These are phyloP conservation scores for Starmerella scarabaei DNA, from an alignment of 805 yeast genomes.

Conservation along the genomic window DNA sequence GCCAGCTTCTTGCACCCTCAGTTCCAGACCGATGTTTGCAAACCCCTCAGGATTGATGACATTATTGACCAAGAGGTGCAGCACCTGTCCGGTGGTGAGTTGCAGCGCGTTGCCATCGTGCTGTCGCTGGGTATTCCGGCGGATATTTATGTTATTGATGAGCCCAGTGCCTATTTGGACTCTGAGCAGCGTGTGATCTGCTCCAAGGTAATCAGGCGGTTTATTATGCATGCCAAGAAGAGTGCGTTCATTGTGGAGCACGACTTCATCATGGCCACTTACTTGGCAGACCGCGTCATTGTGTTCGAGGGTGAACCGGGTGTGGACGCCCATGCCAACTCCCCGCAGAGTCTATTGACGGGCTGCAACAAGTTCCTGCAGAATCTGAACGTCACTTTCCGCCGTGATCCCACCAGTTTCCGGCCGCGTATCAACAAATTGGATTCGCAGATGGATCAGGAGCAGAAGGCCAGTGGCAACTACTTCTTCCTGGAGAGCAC, in stretches of 20 bases:
- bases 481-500: conserved; percentile 84
- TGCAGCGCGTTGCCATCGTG: conserved; percentile 97
- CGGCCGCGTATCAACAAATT: conserved; percentile 97
- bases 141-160: conserved; percentile 93
- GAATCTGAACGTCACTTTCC: conserved; percentile 92
- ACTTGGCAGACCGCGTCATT: conserved; percentile 96
- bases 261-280: conserved; percentile 99
- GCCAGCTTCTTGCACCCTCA: conserved; percentile 90
- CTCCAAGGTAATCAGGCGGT: conserved; percentile 95
- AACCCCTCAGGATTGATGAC: conserved; percentile 86
- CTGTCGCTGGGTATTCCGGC: conserved; percentile 89
- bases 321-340: conserved; percentile 64
- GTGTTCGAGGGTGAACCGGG: conserved; percentile 96
- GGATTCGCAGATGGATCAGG: conserved; percentile 98
- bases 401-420: conserved; percentile 97
- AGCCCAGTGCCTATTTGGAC: conserved; percentile 97
- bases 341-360: conserved; percentile 86
- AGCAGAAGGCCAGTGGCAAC: conserved; percentile 84
- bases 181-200: conserved; percentile 99
- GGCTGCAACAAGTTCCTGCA: conserved; percentile 96
- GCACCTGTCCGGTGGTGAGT: conserved; percentile 97
- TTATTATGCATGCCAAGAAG: conserved; percentile 89
- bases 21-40: conserved; percentile 95
- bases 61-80: conserved; percentile 96
- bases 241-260: conserved; percentile 99